phyloP scores from a whole-genome alignment of 352 stramenopile species.

The Pythium guiyangense region DNA sequence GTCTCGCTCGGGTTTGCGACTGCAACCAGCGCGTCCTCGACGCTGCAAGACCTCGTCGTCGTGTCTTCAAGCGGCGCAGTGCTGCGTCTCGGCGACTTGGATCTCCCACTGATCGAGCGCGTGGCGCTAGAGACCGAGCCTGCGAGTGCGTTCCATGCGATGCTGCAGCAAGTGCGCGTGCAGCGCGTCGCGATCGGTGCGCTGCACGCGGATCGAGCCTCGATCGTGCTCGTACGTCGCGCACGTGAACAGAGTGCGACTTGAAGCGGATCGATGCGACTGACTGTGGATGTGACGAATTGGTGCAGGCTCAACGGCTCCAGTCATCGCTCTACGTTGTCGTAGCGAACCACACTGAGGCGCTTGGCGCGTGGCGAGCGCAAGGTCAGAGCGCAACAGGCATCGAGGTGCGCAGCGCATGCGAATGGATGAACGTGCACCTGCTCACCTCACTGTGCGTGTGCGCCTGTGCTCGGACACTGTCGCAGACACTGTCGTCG shows the following conservation, averaged over 20 bases:
- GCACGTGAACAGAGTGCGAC: background rate
- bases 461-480: background rate
- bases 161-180: constrained; percentile 24
- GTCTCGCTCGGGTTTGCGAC: constrained; percentile 15
- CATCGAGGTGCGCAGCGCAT: constrained; percentile 7
- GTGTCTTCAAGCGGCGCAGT: too few species aligned
- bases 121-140: constrained; percentile 9
- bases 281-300: background rate
- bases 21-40: background rate
- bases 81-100: too few species aligned
- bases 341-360: constrained; percentile 11
- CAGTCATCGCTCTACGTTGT: constrained; percentile 10
- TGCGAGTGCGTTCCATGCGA: constrained; percentile 15
- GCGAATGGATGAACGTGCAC: background rate
- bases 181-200: constrained; percentile 10
- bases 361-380: constrained; percentile 6
- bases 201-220: constrained; percentile 13
- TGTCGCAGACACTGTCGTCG: background rate
- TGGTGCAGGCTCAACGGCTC: constrained; percentile 12
- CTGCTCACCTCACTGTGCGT: too few species aligned
- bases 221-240: constrained; percentile 18
- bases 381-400: background rate
- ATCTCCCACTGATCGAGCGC: constrained; percentile 25
- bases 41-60: constrained; percentile 12
- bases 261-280: background rate